Evolutionary conservation across 768 basidiomycete species (phyloP).

Genomic region (Naematelia aurantialba): DNA sequence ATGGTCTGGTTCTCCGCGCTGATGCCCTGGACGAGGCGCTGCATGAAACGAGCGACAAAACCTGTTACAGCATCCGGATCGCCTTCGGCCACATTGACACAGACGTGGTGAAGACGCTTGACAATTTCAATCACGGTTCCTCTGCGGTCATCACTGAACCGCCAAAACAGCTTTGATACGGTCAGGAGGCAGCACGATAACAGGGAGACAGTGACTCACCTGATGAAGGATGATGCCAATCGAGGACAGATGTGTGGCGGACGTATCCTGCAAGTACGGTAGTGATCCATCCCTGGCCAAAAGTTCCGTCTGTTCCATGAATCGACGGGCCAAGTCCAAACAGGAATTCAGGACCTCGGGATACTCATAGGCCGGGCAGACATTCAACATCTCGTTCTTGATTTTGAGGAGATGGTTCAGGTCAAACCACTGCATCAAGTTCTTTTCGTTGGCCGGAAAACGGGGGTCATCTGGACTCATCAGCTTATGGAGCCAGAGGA

Average conservation of each 20-base stretch:
- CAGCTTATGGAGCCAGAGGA: not conserved
- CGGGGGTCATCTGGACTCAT: not conserved
- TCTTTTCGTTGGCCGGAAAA: not conserved
- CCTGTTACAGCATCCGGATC: not conserved
- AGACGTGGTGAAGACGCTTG: not conserved
- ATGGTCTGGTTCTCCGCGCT: not conserved
- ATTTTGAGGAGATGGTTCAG: not conserved
- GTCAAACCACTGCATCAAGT: constrained; percentile 1
- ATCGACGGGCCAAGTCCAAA: not conserved
- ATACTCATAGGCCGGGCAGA: not conserved
- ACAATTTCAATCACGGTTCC: not conserved
- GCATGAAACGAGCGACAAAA: constrained; percentile 1
- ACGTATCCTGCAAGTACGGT: not conserved
- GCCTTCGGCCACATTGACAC: not conserved
- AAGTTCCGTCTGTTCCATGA: not conserved
- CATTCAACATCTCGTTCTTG: not conserved
- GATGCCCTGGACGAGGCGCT: not conserved
- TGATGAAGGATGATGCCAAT: constrained; percentile 2
- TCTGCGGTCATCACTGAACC: not conserved
- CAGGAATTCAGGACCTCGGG: constrained; percentile 1
- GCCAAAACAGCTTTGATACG: not conserved
- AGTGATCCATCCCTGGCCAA: not conserved
- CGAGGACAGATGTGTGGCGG: not conserved
- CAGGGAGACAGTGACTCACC: not conserved
- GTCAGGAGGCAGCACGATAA: not conserved